phyloP scores from a whole-genome alignment of 306 rosid species.

The Sphenostylis stenocarpa region DNA sequence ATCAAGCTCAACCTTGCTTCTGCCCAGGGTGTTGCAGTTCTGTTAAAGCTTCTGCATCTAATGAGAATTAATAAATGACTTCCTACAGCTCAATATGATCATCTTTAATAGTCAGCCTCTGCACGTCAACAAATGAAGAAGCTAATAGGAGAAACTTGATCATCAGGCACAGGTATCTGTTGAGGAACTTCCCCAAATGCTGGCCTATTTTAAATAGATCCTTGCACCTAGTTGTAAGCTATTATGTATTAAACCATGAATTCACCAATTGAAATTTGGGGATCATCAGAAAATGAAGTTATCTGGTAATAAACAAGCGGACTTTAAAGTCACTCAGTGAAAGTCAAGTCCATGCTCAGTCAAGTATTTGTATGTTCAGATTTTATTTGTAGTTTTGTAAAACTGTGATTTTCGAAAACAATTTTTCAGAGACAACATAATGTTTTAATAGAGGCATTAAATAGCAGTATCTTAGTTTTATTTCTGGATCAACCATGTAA shows the following conservation, averaged over 20 bases:
- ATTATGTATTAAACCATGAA: background rate
- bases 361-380: background rate
- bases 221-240: background rate
- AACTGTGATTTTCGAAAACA: background rate
- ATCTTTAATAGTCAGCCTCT: background rate
- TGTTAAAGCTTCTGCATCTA: background rate
- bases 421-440: background rate
- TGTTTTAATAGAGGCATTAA: background rate
- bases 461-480: background rate
- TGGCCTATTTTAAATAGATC: background rate
- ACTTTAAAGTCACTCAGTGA: background rate
- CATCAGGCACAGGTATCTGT: background rate
- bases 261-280: background rate
- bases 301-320: background rate
- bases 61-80: background rate
- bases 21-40: background rate
- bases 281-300: background rate
- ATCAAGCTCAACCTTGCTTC: background rate
- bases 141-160: background rate
- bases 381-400: background rate
- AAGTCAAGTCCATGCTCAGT: background rate
- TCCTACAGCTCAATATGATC: background rate
- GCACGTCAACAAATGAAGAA: background rate
- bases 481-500: background rate
- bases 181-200: background rate